Evolutionary conservation across 2,329 filamentous ascomycete species (phyloP).

Genomic region (Raffaelea arxii): DNA sequence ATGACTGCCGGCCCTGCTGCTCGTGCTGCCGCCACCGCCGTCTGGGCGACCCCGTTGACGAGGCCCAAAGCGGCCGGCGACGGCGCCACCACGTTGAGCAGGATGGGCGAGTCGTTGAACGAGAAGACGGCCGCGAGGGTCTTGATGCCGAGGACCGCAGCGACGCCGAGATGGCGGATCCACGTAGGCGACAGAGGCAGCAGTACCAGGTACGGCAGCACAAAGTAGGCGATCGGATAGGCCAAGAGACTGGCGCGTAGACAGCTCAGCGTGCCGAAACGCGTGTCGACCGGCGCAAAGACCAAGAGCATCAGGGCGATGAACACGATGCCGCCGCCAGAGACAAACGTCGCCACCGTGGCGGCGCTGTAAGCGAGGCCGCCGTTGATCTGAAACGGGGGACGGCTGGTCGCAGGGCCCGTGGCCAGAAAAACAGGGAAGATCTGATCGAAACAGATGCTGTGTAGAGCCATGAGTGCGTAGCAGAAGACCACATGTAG

Average conservation of each 20-base stretch:
- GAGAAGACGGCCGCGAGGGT: slow-evolving; percentile 7
- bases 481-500: slow-evolving; percentile 4
- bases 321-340: slow-evolving; percentile 4
- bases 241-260: slow-evolving; percentile 4
- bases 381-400: slow-evolving; percentile 1
- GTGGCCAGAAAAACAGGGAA: slow-evolving; percentile 10
- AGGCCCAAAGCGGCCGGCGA: slow-evolving; percentile 7
- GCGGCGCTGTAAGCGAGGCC: slow-evolving; percentile 4
- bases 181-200: slow-evolving; percentile 2
- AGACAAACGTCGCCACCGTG: slow-evolving; percentile 4
- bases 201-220: slow-evolving; percentile 7
- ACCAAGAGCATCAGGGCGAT: slow-evolving; percentile 5
- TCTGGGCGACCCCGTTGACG: slow-evolving; percentile 10
- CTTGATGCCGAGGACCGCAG: not conserved
- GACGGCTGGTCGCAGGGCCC: not conserved
- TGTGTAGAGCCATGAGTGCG: slow-evolving; percentile 7
- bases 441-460: slow-evolving; percentile 11
- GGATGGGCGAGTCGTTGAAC: slow-evolving; percentile 8
- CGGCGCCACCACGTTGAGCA: slow-evolving; percentile 6
- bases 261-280: slow-evolving; percentile 6
- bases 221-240: slow-evolving; percentile 3
- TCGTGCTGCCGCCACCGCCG: slow-evolving; percentile 3
- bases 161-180: slow-evolving; percentile 2
- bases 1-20: slow-evolving; percentile 6
- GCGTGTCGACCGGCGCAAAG: slow-evolving; percentile 5